phyloP scores from a whole-genome alignment of 2,329 filamentous ascomycete genomes.

The Passalora sequoiae region DNA sequence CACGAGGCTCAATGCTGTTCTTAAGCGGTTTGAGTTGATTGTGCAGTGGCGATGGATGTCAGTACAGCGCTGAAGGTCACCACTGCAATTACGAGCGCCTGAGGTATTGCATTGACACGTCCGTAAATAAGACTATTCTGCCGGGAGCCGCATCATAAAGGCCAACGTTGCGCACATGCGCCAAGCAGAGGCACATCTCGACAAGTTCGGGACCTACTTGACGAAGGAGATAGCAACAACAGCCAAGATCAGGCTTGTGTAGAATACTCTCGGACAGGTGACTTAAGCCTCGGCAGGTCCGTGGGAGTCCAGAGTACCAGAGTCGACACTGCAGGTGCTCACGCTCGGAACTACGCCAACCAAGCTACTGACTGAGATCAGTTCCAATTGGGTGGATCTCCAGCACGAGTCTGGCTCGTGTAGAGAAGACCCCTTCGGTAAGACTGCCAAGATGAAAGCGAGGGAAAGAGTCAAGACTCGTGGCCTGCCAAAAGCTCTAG shows the following conservation, averaged over 20 bases:
- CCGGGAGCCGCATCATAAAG: constrained; percentile 44
- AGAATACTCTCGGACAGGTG: constrained; percentile 30
- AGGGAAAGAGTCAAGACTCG: constrained; percentile 27
- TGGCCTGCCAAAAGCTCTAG: constrained; percentile 14
- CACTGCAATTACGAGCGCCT: neutral
- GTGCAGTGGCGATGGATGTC: constrained; percentile 50
- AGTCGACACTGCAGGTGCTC: constrained; percentile 33
- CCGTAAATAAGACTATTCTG: constrained; percentile 49
- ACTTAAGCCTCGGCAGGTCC: constrained; percentile 33
- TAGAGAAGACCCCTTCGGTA: constrained; percentile 7
- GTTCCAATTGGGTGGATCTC: constrained; percentile 13
- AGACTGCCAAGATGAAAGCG: constrained; percentile 2
- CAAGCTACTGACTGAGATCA: constrained; percentile 12
- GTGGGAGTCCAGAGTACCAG: constrained; percentile 50
- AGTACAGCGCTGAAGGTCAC: neutral
- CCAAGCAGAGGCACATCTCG: constrained; percentile 46
- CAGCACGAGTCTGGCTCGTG: constrained; percentile 6
- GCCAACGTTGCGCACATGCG: constrained; percentile 44
- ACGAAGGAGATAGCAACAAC: constrained; percentile 13
- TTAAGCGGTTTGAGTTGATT: constrained; percentile 48
- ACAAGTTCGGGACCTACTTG: constrained; percentile 42
- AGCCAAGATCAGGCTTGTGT: constrained; percentile 19
- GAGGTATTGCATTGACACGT: neutral
- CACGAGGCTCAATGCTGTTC: constrained; percentile 37
- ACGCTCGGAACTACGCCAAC: constrained; percentile 2